phyloP scores from a whole-genome alignment of 2,329 filamentous ascomycete species.

The Dendryphion nanum region DNA sequence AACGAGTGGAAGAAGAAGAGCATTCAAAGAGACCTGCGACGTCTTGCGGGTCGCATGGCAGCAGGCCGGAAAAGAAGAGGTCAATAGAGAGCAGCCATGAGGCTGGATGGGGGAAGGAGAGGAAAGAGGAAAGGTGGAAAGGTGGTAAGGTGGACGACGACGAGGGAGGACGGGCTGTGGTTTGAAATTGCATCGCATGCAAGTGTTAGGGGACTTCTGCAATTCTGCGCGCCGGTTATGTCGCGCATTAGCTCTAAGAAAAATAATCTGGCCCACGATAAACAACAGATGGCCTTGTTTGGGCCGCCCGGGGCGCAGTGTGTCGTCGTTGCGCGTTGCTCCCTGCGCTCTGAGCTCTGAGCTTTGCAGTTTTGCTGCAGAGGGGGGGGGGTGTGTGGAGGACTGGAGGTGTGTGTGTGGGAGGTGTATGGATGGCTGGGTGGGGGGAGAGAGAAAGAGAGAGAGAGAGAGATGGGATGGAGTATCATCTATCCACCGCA shows the following conservation, averaged over 20 bases:
- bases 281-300: constrained; percentile 7
- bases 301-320: too few relatives aligned
- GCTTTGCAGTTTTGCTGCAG: too few relatives aligned
- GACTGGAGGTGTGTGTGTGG: too few relatives aligned
- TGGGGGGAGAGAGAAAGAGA: too few relatives aligned
- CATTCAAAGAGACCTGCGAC: constrained; percentile 12
- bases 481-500: too few relatives aligned
- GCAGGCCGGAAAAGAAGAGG: constrained; percentile 14
- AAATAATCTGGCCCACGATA: neutral
- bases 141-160: too few relatives aligned
- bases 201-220: constrained; percentile 9
- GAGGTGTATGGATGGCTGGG: too few relatives aligned
- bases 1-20: constrained; percentile 17
- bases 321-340: too few relatives aligned
- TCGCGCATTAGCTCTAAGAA: constrained; percentile 1
- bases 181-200: constrained; percentile 16
- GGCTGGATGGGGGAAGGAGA: constrained; percentile 13
- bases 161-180: constrained; percentile 9
- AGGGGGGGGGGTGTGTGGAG: too few relatives aligned
- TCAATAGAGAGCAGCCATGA: constrained; percentile 17
- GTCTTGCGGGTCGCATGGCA: constrained; percentile 13
- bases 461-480: too few relatives aligned
- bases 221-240: neutral
- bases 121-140: too few relatives aligned
- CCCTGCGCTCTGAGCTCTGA: too few relatives aligned